A percentile compares a stretch with the other conserved stretches of the same genome.
These are phyloP conservation scores for Sclerotinia nivalis DNA, from an alignment of 2,329 filamentous ascomycete species.

Conservation along the genomic window DNA sequence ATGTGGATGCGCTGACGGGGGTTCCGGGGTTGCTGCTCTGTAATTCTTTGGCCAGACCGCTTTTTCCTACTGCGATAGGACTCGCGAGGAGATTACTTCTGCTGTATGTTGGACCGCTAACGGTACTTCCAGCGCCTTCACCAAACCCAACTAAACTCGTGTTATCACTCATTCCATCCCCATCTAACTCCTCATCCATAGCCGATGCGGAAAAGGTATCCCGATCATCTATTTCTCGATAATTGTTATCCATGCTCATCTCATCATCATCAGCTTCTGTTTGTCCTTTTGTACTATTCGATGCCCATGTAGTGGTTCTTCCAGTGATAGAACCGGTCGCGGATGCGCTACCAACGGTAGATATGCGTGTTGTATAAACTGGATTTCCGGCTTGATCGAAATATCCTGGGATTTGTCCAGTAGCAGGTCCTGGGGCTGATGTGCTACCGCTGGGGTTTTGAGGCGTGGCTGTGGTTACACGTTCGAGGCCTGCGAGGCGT, in stretches of 20 bases:
- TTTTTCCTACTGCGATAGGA: slow-evolving; percentile 41
- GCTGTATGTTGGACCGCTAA: slow-evolving; percentile 74
- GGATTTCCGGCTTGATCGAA: slow-evolving; percentile 77
- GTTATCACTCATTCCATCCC: slow-evolving; percentile 76
- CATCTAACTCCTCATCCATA: slow-evolving; percentile 49
- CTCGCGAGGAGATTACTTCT: slow-evolving; percentile 45
- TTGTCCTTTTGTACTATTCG: slow-evolving; percentile 55
- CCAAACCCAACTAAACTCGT: slow-evolving; percentile 89
- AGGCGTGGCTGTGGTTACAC: slow-evolving; percentile 72
- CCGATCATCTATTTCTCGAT: slow-evolving; percentile 53
- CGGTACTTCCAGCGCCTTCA: slow-evolving; percentile 83
- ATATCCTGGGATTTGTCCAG: slow-evolving; percentile 61
- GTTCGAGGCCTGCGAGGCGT: slow-evolving; percentile 86
- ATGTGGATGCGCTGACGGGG: slow-evolving; percentile 31
- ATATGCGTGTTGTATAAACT: slow-evolving; percentile 69
- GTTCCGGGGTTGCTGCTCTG: slow-evolving; percentile 31
- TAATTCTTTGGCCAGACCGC: slow-evolving; percentile 31
- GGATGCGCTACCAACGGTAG: slow-evolving; percentile 87
- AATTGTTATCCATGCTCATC: slow-evolving; percentile 47
- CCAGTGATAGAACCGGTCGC: slow-evolving; percentile 78
- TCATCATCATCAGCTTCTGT: slow-evolving; percentile 56
- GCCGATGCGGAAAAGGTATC: slow-evolving; percentile 44
- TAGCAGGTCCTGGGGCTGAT: slow-evolving; percentile 31
- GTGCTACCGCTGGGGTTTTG: slow-evolving; percentile 41
- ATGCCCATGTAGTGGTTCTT: slow-evolving; percentile 63